Base-by-base conservation (phyloP, 1,139 yeast species). In the Lodderomyces pseudojiufengensis region DNA sequence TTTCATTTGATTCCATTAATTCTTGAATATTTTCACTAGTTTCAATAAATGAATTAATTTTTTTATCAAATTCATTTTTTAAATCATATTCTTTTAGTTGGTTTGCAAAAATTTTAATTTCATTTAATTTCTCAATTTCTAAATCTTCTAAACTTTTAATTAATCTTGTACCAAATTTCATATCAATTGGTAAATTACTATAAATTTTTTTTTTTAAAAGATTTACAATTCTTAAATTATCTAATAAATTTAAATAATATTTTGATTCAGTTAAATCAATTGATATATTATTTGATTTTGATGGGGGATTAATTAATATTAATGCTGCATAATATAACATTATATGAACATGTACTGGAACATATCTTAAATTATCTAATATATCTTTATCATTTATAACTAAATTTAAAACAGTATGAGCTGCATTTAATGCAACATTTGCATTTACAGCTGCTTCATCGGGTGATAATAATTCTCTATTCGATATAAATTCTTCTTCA, bases 261-360 rank as follows among this genome's bases (percentile, higher is more conserved):
- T 47, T 48, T 18, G 45, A 46, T 5, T 52, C 42, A 31, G 49
- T 44, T 34, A 39, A 36, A 24, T 47, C 40, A 5, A 48, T 37
- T 3, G 51, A 44, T 36, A 40, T 51, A 40, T 47, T 46, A 35
- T 46, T 55, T 3, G 59, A 55, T 27, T 54, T 55, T 10, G 51
- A 30, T 0, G 76, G 76, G 3, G 80, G 77, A 43, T 73, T 73
- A 22, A 80, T 58, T 8, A 80, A 55, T 24, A 80, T 53, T 37
- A 80, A 56, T 0, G 83, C 81, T 0, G 87, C 84, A 49, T 80
- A 80, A 49, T 80, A 80, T 13, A 80, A 58, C 86, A 81, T 80
- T 35, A 81, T 71, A 49, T 80, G 85, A 27, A 81, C 77, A 52
- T 81, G 87, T 10, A 80, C 76, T 0, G 88, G 88, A 11, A 80